Percentiles rank a stretch among this genome's conserved stretches.
Conservation (phyloP, 2,329 filamentous ascomycete species). For the Immersiporthe knoxdaviesiana region DNA sequence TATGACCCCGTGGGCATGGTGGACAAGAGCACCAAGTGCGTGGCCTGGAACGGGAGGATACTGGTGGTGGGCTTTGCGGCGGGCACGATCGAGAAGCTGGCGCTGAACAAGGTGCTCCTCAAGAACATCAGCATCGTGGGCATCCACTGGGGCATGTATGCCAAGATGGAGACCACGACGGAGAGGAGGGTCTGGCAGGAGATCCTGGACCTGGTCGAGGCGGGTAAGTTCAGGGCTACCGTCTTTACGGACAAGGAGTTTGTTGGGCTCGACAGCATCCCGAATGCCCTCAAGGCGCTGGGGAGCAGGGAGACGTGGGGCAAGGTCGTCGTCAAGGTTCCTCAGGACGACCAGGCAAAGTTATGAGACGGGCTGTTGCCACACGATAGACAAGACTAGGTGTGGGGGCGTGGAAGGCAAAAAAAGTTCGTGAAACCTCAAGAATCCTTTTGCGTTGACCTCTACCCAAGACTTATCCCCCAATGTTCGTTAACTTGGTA, state of each 20-base stretch:
- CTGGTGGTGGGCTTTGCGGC: conserved; percentile 89
- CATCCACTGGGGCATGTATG: conserved; percentile 89
- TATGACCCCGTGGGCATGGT: conserved; percentile 94
- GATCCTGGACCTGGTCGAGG: conserved; percentile 74
- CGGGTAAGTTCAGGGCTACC: conserved; percentile 80
- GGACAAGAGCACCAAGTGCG: conserved; percentile 85
- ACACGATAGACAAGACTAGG: neutral
- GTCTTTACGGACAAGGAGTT: conserved; percentile 83
- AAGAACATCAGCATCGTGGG: conserved; percentile 94
- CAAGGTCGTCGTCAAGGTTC: conserved; percentile 89
- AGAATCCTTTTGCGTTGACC: no score
- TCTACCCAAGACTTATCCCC: no score
- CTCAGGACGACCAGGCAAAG: conserved; percentile 65
- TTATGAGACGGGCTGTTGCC: conserved; percentile 43
- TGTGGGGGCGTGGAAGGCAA: no score
- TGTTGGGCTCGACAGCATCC: conserved; percentile 78
- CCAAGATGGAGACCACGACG: conserved; percentile 70
- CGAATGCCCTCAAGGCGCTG: conserved; percentile 74
- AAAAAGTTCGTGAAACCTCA: no score
- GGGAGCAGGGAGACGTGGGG: conserved; percentile 89
- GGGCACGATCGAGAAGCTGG: conserved; percentile 85
- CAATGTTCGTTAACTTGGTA: neutral
- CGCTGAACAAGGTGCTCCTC: conserved; percentile 86
- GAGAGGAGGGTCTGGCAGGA: conserved; percentile 79
- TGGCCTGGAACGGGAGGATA: conserved; percentile 88